Evolutionary conservation across 192 early-diverging fungal species (phyloP).

Genomic region (Obelidium mucronatum): DNA sequence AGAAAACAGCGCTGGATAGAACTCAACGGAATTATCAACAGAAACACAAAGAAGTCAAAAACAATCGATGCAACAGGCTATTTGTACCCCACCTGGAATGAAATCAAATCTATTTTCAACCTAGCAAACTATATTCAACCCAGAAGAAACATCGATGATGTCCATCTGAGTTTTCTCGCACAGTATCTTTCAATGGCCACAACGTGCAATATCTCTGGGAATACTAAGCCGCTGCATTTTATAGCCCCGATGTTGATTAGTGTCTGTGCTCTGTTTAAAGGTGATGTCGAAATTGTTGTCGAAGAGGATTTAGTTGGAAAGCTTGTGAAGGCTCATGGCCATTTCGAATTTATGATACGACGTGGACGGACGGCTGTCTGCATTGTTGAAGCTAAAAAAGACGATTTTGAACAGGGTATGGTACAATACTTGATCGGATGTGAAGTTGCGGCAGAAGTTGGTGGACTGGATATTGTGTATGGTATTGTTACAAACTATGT

Average conservation of each 20-base stretch:
- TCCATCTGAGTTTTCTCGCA: too few relatives aligned
- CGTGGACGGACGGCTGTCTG: conserved; percentile 19
- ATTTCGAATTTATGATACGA: conserved; percentile 31
- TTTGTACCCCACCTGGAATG: too few relatives aligned
- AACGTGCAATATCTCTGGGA: too few relatives aligned
- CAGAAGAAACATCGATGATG: too few relatives aligned
- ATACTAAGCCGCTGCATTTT: too few relatives aligned
- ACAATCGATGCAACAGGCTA: too few relatives aligned
- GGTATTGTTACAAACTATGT: conserved; percentile 38
- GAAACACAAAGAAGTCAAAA: too few relatives aligned
- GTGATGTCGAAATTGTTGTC: conserved; percentile 24
- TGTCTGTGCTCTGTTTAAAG: conserved; percentile 32
- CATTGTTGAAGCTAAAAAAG: conserved; percentile 35
- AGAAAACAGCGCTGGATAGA: too few relatives aligned
- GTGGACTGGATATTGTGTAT: conserved; percentile 10
- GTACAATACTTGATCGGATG: conserved; percentile 25
- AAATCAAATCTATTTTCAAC: too few relatives aligned
- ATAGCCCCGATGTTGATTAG: conserved; percentile 30
- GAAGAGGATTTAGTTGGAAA: conserved; percentile 22
- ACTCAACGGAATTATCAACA: too few relatives aligned
- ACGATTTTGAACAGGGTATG: conserved; percentile 31
- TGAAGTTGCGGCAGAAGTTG: conserved; percentile 36
- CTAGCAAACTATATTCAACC: too few relatives aligned
- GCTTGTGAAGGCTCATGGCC: conserved; percentile 12
- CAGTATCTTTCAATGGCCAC: too few relatives aligned